Evolutionary conservation across 805 yeast species (phyloP), one percentile per base, ranked within the genome.

Genomic region (Saturnispora dispora): DNA sequence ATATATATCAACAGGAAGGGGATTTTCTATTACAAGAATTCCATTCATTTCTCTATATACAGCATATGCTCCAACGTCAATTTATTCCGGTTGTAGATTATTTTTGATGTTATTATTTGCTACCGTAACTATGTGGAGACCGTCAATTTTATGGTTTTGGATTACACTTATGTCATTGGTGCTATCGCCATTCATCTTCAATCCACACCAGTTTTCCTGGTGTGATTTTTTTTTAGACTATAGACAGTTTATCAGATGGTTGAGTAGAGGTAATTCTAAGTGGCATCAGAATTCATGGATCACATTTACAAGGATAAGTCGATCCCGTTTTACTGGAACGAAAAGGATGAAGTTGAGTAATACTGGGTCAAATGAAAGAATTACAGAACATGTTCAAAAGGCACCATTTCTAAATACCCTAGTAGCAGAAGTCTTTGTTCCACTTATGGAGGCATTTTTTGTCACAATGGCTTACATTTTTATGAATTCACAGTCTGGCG

Each of bases 321-420:
- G 99, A 68, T 88, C 96, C 9, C 81, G 89, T 61, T 80, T 87
- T 59, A 91, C 98, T 30, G 99, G 99, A 53, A 89, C 80, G 76
- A 90, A 89, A 74, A 75, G 86, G 53, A 81, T 80, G 68, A 76
- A 83, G 47, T 82, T 82, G 22, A 89, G 83, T 58, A 69, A 68
- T 32, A 79, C 88, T 51, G 93, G 84, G 69, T 35, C 74, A 85
- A 53, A 82, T 81, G 71, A 52, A 40, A 52, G 30, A 28, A 59
- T 54, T n/a, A 55, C 61, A 18, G 58, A 60, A 28, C 56, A 77
- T 81, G 49, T 80, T 79, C 77, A 84, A 47, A 83, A 89, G 60
- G 90, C 96, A 18, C 86, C 83, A 54, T 77, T 91, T 65, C 71
- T 81, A 30, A 88, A 88, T 64, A 72, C 88, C 25, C 76, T 87